Base-by-base conservation (phyloP, 768 basidiomycete species). In the Phylloporus sp. region DNA sequence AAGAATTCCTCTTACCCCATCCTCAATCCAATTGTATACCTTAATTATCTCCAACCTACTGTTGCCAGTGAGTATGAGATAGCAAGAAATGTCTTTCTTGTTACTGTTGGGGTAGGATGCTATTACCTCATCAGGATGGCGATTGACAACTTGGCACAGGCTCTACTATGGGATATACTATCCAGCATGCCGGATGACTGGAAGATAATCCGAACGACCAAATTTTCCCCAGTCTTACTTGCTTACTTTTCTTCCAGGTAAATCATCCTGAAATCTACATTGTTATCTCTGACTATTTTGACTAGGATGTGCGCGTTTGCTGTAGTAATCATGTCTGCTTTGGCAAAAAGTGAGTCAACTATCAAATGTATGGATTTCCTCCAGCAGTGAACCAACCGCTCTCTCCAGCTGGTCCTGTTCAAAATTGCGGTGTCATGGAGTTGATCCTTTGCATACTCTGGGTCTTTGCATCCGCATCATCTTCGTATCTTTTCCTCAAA, bases 401-500 rank as follows among this genome's bases (percentile, higher is more conserved):
- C 38, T 20, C 22, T 12, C 26, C 52, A 67, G 63, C 53, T 29
- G 65, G 65, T 28, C 62, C 67, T 10, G 34, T 65, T 23, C 34
- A 45, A 20, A 22, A 57, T 12, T 70, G 69, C 27, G 41, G 49
- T 2, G 42, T 51, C 43, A 32, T 65, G 22, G 44, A 52, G 53
- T 43, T 61, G 18, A 54, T 58, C 28, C 18, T 61, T 32, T 44
- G 40, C 41, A 18, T 50, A 42, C 50, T 56, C 52, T 58, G 55
- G 55, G 27, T 65, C n/a, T 29, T 63, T n/a, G 49, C 65, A 34
- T 53, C 57, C 6, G 53, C 65, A 6, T 58, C 62, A 3, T 71
- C 71, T 0, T 69, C 67, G 0, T 62, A 70, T 34, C 67, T 74
- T 42, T 72, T 75, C 54, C 69, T 73, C 57, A 63, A 70, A 43